Evolutionary conservation across 768 basidiomycete genomes (phyloP).

Genomic region (Podaxis pistillaris): DNA sequence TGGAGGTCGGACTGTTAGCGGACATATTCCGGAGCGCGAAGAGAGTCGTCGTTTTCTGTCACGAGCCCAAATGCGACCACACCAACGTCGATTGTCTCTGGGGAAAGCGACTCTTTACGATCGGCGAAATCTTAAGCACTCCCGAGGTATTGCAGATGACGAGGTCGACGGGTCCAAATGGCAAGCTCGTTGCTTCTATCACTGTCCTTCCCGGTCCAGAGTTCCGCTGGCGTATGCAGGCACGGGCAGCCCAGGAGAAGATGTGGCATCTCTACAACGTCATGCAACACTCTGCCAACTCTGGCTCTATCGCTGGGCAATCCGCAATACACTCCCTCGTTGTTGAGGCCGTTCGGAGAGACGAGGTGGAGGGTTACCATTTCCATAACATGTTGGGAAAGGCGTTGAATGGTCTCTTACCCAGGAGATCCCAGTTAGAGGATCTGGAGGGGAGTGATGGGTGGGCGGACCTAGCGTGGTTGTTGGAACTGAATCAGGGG

Average conservation of each 20-base stretch:
- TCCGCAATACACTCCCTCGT: conserved; percentile 23
- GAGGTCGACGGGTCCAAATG: background rate
- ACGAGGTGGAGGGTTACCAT: conserved; percentile 15
- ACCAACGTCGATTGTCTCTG: conserved; percentile 1
- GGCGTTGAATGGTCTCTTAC: conserved; percentile 25
- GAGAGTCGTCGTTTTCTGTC: conserved; percentile 11
- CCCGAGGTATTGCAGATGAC: conserved; percentile 7
- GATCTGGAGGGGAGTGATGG: conserved; percentile 19
- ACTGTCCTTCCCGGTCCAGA: background rate
- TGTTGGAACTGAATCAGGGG: conserved; percentile 25
- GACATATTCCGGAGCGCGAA: conserved; percentile 12
- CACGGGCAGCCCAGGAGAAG: conserved; percentile 8
- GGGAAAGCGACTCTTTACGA: conserved; percentile 3
- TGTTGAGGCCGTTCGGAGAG: conserved; percentile 23
- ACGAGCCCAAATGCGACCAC: conserved; percentile 2
- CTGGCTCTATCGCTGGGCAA: conserved; percentile 20
- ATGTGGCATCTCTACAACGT: conserved; percentile 22
- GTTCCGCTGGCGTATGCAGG: conserved; percentile 9
- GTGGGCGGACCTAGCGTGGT: conserved; percentile 26
- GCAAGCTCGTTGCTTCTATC: background rate
- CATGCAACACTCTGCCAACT: conserved; percentile 21
- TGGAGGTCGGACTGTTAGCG: conserved; percentile 3
- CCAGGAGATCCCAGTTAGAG: conserved; percentile 17
- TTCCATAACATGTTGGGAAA: conserved; percentile 22
- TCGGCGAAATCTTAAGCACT: conserved; percentile 9